Evolutionary conservation across 441 rosid genomes (phyloP), one percentile per base, ranked within the genome.

Genomic region (Adansonia madagascariensis): DNA sequence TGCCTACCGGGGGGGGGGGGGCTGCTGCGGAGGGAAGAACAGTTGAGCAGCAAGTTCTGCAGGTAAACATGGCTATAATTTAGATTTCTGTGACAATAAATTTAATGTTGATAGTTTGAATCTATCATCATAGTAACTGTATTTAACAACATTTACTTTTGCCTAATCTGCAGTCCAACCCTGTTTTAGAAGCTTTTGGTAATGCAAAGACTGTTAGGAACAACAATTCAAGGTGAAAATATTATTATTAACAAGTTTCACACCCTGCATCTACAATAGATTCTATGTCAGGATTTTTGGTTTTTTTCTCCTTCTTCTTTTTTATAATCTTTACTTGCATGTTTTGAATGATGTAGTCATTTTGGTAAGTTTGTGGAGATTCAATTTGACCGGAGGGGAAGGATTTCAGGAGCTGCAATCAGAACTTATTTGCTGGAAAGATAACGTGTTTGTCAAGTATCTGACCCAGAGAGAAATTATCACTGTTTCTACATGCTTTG

Each of bases 1-100:
- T 87, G 99, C 99, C 53, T 95, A 90, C 83, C 92, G 94, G 99
- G 99, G 99, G 76, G 99, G 99, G 44, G 86, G 98, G 88, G 97
- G 92, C 84, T 77, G 75, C 90, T 53, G 99, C 24, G 24, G 24
- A 95, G 80, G 99, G 96, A 75, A 90, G 99, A 77, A 89, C 91
- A 84, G 98, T 95, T 64, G 99, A 95, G 81, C 98, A 95, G 90
- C 87, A 95, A 90, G 99, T 95, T 57, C 84, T 95, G 81, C 98
- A 95, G 97, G 99, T 93, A 82, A 83, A 52, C 47, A 41, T n/a
- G 79, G 35, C 15, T 44, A 62, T 41, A 49, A 74, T 78, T 63
- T 44, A 1, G 61, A 67, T 73, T 77, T 69, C 74, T 70, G 22
- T 71, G 44, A 27, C 11, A 12, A 47, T 60, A 63, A 68, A 63